A percentile compares a stretch with the other conserved stretches of the same genome.
These are phyloP conservation scores for Groenewaldozyma sp. DNA, from an alignment of 1,139 yeast species.

Conservation along the genomic window DNA sequence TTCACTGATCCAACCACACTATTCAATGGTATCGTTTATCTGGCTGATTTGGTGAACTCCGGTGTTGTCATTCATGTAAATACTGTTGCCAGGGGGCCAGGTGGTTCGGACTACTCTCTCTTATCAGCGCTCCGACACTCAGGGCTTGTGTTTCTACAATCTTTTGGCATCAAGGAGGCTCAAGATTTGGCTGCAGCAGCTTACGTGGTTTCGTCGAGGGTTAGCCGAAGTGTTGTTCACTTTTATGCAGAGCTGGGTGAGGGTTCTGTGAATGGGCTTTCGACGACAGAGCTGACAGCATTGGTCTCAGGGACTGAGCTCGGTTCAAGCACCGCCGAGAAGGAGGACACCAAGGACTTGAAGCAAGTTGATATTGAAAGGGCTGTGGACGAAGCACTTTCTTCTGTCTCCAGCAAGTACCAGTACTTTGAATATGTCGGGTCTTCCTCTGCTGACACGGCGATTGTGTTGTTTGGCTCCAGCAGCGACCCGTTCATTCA, in stretches of 20 bases:
- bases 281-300: slow-evolving; percentile 4
- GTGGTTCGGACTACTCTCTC: slow-evolving; percentile 37
- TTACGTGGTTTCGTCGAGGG: slow-evolving; percentile 43
- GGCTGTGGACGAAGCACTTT: slow-evolving; percentile 18
- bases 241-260: slow-evolving; percentile 33
- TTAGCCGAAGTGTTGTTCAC: slow-evolving; percentile 56
- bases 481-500: slow-evolving; percentile 39
- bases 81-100: slow-evolving; percentile 23
- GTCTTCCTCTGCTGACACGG: slow-evolving; percentile 36
- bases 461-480: slow-evolving; percentile 56
- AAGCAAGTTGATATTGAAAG: slow-evolving; percentile 14
- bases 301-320: slow-evolving; percentile 2
- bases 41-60: slow-evolving; percentile 38
- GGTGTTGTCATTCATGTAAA: slow-evolving; percentile 56
- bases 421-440: slow-evolving; percentile 37
- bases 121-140: slow-evolving; percentile 53
- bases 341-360: slow-evolving; percentile 7
- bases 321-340: neutral
- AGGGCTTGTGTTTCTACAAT: slow-evolving; percentile 53
- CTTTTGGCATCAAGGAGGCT: slow-evolving; percentile 49
- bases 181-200: slow-evolving; percentile 47
- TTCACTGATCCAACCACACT: slow-evolving; percentile 45
- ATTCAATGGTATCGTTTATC: slow-evolving; percentile 50
- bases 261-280: too few species aligned
- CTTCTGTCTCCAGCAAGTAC: slow-evolving; percentile 17